Evolutionary conservation across 148 eudicot genomes (phyloP).

Genomic region (Salicornia ramosissima): DNA sequence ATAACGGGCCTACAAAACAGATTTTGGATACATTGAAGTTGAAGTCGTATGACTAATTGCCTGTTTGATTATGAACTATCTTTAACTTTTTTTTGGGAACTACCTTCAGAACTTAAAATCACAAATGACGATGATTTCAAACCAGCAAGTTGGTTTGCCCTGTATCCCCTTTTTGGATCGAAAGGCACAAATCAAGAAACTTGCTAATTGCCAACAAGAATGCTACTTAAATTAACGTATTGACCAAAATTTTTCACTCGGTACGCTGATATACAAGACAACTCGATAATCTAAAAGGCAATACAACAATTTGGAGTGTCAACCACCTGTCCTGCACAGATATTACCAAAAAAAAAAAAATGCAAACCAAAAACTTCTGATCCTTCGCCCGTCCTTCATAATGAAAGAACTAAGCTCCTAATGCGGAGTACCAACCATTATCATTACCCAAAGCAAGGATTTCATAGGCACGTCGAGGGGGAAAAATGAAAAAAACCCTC

Average conservation of each 20-base stretch:
- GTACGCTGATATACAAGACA: not conserved
- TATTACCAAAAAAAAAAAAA: not conserved
- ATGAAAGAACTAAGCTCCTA: conserved; percentile 21
- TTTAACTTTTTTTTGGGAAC: too few relatives aligned
- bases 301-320: conserved; percentile 16
- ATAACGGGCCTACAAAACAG: too few relatives aligned
- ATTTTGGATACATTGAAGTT: too few relatives aligned
- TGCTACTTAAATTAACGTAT: conserved; percentile 2
- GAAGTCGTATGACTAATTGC: too few relatives aligned
- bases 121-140: too few relatives aligned
- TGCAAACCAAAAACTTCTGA: conserved; percentile 18
- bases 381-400: conserved; percentile 21
- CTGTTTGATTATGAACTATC: too few relatives aligned
- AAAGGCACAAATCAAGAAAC: not conserved
- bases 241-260: conserved; percentile 12
- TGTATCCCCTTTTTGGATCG: too few relatives aligned
- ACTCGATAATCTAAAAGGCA: conserved; percentile 12
- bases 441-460: conserved; percentile 17
- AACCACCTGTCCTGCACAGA: not conserved
- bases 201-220: not conserved
- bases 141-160: too few relatives aligned
- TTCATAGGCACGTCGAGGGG: conserved; percentile 17
- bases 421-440: conserved; percentile 9
- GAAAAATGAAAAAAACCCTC: conserved; percentile 20
- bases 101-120: too few relatives aligned